Conservation (phyloP, 495 filamentous ascomycete species). For the Neurospora sp. region DNA sequence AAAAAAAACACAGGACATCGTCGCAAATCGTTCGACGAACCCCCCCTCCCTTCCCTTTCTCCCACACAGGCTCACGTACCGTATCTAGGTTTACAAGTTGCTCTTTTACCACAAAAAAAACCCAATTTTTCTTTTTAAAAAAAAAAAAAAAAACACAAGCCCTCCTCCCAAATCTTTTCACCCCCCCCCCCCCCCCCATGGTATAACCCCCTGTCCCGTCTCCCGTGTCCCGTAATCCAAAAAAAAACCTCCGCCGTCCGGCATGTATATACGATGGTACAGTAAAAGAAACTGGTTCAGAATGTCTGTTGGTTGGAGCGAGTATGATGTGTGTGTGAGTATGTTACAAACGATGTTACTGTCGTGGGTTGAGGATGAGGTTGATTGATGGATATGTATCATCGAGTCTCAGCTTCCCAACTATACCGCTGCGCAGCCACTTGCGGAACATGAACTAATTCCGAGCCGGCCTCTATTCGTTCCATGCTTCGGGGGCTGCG, state of each 20-base stretch:
- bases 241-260: not conserved
- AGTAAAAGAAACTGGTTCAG: not conserved
- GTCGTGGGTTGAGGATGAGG: not conserved
- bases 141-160: no score
- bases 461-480: slow-evolving; percentile 28
- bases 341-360: not conserved
- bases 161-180: no score
- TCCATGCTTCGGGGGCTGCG: slow-evolving; percentile 27
- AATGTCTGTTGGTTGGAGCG: not conserved
- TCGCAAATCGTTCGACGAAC: not conserved
- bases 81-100: no score
- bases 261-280: not conserved
- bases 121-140: no score
- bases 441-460: slow-evolving; percentile 42
- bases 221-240: not conserved
- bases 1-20: not conserved
- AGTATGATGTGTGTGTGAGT: not conserved
- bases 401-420: slow-evolving; percentile 32
- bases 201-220: not conserved
- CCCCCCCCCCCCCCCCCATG: not conserved
- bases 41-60: no score
- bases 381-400: no score
- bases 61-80: no score
- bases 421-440: slow-evolving; percentile 41
- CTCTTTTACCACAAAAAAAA: no score